Percentiles rank a stretch among this genome's conserved stretches.
These are phyloP conservation scores for Oryza officinalis DNA, from an alignment of 176 grass and related monocot species.

Conservation along the genomic window DNA sequence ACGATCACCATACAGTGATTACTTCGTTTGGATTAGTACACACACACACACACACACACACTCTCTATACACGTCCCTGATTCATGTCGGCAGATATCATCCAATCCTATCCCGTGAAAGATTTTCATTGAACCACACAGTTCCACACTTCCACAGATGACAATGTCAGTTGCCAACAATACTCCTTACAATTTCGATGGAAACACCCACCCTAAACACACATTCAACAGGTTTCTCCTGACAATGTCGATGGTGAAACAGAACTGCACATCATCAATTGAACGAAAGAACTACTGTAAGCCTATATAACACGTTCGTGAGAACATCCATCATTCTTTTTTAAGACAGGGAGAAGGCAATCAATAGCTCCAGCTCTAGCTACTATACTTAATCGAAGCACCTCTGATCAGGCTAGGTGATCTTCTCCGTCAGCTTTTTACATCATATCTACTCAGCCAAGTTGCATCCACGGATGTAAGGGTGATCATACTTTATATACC, in stretches of 20 bases:
- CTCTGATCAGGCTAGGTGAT: slow-evolving; percentile 16
- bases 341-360: not conserved
- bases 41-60: too few relatives aligned
- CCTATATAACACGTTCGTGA: slow-evolving; percentile 8
- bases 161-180: not conserved
- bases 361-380: slow-evolving; percentile 16
- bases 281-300: slow-evolving; percentile 38
- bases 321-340: not conserved
- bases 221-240: not conserved
- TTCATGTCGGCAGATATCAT: too few relatives aligned
- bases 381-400: not conserved
- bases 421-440: not conserved
- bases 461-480: slow-evolving; percentile 86
- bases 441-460: slow-evolving; percentile 66
- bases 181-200: not conserved
- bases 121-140: not conserved
- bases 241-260: not conserved
- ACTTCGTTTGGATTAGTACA: too few relatives aligned
- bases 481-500: slow-evolving; percentile 95
- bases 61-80: too few relatives aligned
- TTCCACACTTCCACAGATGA: too few relatives aligned
- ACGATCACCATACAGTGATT: too few relatives aligned
- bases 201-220: not conserved
- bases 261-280: slow-evolving; percentile 43
- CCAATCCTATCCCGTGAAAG: not conserved